Conservation (phyloP, 305 asterid genomes). For the Fraxinus dipetala region DNA sequence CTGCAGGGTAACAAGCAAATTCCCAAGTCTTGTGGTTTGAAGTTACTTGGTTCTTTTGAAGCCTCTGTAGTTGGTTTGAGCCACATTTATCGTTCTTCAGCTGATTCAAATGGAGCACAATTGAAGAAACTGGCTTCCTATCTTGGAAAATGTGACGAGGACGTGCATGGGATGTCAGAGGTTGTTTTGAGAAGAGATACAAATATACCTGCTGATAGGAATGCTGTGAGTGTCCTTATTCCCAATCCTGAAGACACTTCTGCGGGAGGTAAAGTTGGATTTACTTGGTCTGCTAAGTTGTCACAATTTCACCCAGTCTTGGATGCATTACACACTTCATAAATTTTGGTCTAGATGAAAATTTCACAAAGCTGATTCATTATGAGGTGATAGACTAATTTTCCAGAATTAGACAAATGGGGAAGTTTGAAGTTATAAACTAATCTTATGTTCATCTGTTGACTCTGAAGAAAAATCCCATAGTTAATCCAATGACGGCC, state of each 20-base stretch:
- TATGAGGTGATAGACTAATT: not conserved
- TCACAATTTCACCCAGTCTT: constrained; percentile 15
- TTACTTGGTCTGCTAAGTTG: constrained; percentile 20
- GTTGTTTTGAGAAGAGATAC: constrained; percentile 67
- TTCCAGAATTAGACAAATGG: not conserved
- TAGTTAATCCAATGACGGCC: not conserved
- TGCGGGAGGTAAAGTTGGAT: constrained; percentile 46
- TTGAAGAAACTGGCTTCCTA: constrained; percentile 70
- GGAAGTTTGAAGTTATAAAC: constrained; percentile 1
- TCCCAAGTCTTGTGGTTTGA: constrained; percentile 38
- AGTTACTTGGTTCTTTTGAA: constrained; percentile 64
- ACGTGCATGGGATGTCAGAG: constrained; percentile 69
- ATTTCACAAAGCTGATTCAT: not conserved
- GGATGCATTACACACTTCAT: not conserved
- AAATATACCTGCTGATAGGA: constrained; percentile 63
- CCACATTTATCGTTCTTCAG: constrained; percentile 65
- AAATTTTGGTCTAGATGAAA: not conserved
- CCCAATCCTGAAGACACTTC: constrained; percentile 58
- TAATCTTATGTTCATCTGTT: not conserved
- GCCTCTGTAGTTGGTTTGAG: constrained; percentile 78
- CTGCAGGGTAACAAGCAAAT: constrained; percentile 41
- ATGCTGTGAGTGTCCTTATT: constrained; percentile 78
- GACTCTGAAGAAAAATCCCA: not conserved
- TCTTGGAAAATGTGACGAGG: constrained; percentile 56
- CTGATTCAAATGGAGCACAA: constrained; percentile 62